Conservation (phyloP, 2,329 filamentous ascomycete genomes). For the Harringtonia aguacate region DNA sequence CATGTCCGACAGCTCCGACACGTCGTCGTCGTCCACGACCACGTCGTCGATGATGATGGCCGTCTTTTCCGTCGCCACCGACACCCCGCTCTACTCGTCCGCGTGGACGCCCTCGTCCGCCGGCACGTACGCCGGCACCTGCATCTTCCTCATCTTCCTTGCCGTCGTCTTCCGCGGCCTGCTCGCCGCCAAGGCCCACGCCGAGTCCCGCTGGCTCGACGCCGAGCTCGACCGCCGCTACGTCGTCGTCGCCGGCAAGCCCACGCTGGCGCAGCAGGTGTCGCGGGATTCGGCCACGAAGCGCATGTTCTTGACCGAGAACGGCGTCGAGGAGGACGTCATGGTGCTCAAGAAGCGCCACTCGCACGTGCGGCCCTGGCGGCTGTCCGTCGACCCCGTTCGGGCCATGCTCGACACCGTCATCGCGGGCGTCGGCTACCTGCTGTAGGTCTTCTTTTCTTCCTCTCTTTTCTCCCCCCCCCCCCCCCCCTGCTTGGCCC, state of each 20-base stretch:
- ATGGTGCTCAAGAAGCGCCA: conserved; percentile 54
- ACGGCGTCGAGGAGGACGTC: conserved; percentile 74
- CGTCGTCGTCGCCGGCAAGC: conserved; percentile 58
- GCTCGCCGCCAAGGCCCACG: conserved; percentile 59
- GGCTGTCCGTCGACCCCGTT: conserved; percentile 68
- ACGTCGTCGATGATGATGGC: conserved; percentile 8
- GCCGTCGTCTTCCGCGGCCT: conserved; percentile 59
- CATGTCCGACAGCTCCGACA: conserved; percentile 7
- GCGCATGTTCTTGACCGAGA: conserved; percentile 52
- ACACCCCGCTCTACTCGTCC: conserved; percentile 45
- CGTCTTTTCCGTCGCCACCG: conserved; percentile 46
- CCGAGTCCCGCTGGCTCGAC: conserved; percentile 55
- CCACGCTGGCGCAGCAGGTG: conserved; percentile 46
- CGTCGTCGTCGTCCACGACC: conserved; percentile 6
- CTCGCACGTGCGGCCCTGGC: conserved; percentile 55
- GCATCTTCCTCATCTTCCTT: conserved; percentile 80
- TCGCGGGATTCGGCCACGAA: conserved; percentile 51
- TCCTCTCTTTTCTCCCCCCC: not conserved
- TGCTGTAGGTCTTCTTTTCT: conserved; percentile 55
- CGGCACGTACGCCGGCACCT: conserved; percentile 75
- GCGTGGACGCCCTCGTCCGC: conserved; percentile 62
- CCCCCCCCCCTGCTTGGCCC: not conserved
- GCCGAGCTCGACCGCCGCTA: conserved; percentile 65
- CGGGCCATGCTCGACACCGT: conserved; percentile 60
- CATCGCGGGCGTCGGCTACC: conserved; percentile 68